Conservation (phyloP, 2,329 filamentous ascomycete genomes). For the Calonectria pseudoreteaudii region DNA sequence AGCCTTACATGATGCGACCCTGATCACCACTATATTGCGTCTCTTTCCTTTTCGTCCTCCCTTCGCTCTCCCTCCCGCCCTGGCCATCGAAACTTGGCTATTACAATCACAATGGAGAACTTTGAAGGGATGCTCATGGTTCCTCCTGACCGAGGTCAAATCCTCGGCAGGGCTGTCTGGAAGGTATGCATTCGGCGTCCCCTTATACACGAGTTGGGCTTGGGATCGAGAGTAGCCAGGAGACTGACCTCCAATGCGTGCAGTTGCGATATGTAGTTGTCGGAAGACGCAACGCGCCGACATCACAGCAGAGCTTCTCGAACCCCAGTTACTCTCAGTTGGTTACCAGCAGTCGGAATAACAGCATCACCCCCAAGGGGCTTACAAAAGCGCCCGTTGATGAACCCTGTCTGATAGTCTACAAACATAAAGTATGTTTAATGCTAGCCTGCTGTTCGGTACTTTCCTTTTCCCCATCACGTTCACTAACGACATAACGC, state of each 20-base stretch:
- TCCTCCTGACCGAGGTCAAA: constrained; percentile 63
- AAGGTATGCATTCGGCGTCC: constrained; percentile 55
- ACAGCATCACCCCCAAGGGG: constrained; percentile 52
- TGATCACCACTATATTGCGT: constrained; percentile 27
- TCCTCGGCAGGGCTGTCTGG: constrained; percentile 63
- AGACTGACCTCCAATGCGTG: constrained; percentile 31
- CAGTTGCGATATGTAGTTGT: constrained; percentile 72
- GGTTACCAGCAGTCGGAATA: constrained; percentile 52
- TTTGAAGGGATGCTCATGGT: constrained; percentile 62
- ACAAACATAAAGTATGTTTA: constrained; percentile 64
- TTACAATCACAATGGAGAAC: constrained; percentile 48
- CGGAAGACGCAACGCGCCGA: constrained; percentile 51
- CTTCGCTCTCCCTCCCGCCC: background rate
- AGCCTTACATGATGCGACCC: constrained; percentile 41
- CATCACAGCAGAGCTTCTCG: constrained; percentile 50
- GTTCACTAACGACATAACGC: constrained; percentile 21
- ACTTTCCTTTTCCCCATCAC: background rate
- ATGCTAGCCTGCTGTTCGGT: background rate
- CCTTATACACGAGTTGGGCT: constrained; percentile 4
- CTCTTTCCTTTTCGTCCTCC: constrained; percentile 1
- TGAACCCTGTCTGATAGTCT: constrained; percentile 63
- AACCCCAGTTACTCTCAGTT: constrained; percentile 55
- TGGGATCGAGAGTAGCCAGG: background rate
- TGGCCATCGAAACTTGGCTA: background rate
- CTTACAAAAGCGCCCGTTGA: constrained; percentile 52